Conservation (phyloP, 345 rosid genomes). For the Viola odorata region DNA sequence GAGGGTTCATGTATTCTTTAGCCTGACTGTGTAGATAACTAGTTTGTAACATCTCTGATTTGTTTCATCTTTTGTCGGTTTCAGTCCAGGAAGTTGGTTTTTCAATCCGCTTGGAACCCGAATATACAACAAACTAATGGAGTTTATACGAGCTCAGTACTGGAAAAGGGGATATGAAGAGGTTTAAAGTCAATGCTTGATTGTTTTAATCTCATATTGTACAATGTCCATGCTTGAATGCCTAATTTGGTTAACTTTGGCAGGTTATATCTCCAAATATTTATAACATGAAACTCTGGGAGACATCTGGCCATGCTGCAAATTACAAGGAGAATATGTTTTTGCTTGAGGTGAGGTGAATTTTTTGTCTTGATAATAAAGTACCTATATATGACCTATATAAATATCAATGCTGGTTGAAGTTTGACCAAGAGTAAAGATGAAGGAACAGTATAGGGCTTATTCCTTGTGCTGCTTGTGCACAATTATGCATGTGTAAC, state of each 20-base stretch:
- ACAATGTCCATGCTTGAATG: slow-evolving; percentile 2
- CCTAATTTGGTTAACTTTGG: slow-evolving; percentile 19
- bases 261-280: slow-evolving; percentile 95
- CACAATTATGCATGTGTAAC: too few species aligned
- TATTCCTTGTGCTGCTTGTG: too few species aligned
- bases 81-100: slow-evolving; percentile 99
- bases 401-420: neutral
- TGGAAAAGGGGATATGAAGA: slow-evolving; percentile 87
- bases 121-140: slow-evolving; percentile 78
- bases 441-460: neutral
- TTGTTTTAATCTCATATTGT: slow-evolving; percentile 3
- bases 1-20: slow-evolving; percentile 4
- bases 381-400: too few species aligned
- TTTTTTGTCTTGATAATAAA: too few species aligned
- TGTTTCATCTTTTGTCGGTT: slow-evolving; percentile 19
- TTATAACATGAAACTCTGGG: slow-evolving; percentile 95
- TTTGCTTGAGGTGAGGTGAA: slow-evolving; percentile 66
- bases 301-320: slow-evolving; percentile 91
- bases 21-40: slow-evolving; percentile 1
- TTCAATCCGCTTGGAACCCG: slow-evolving; percentile 89
- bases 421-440: neutral
- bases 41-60: slow-evolving; percentile 10
- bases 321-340: slow-evolving; percentile 98
- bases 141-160: slow-evolving; percentile 64
- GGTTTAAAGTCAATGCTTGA: slow-evolving; percentile 36